Percentiles rank a stretch among this genome's conserved stretches.
Evolutionary conservation across 495 filamentous ascomycete species (phyloP).

Genomic region (Pyrenula aspistea): DNA sequence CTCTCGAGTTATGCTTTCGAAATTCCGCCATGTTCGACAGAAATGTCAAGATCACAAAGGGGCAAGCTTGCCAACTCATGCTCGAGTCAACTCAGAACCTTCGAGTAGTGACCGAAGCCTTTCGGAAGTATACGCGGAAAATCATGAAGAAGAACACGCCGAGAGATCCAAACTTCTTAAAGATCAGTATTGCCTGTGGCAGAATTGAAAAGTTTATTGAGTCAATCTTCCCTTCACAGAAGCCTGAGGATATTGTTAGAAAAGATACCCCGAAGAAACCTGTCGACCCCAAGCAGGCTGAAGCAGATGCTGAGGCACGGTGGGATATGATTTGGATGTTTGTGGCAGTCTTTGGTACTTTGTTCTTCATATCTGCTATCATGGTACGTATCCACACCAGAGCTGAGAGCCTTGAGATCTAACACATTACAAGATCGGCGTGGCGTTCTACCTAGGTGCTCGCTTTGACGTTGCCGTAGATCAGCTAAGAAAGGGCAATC

Average conservation of each 20-base stretch:
- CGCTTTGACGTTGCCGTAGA: constrained; percentile 51
- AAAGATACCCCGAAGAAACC: constrained; percentile 14
- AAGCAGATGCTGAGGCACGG: constrained; percentile 34
- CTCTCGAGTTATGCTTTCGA: constrained; percentile 78
- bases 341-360: constrained; percentile 42
- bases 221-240: constrained; percentile 73
- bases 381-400: constrained; percentile 43
- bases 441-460: constrained; percentile 57
- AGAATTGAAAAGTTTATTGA: constrained; percentile 98
- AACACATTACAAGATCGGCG: constrained; percentile 36
- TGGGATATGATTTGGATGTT: constrained; percentile 53
- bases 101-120: constrained; percentile 62
- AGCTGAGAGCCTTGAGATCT: not conserved
- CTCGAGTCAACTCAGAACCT: constrained; percentile 84
- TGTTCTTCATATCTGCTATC: constrained; percentile 45
- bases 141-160: constrained; percentile 95
- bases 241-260: constrained; percentile 28
- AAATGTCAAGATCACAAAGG: constrained; percentile 95
- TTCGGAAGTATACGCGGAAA: constrained; percentile 59
- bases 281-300: constrained; percentile 24
- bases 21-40: constrained; percentile 79
- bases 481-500: constrained; percentile 40
- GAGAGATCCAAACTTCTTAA: constrained; percentile 82
- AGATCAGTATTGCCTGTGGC: constrained; percentile 82
- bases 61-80: constrained; percentile 86